Base-by-base conservation (phyloP, 2,329 filamentous ascomycete genomes). In the Trichophyton mentagrophytes region DNA sequence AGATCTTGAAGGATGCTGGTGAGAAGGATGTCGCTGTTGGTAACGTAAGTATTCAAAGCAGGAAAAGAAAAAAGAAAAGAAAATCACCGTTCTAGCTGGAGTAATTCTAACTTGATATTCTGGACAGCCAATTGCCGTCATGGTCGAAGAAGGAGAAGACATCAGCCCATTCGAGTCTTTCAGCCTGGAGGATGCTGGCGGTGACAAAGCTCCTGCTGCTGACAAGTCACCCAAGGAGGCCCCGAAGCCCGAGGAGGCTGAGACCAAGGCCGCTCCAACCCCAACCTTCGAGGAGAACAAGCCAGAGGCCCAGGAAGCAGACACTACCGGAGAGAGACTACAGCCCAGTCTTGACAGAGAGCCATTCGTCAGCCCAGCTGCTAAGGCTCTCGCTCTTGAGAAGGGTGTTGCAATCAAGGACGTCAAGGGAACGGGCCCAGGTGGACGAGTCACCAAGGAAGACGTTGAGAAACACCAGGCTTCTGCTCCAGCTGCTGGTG, bases 21-120 rank as follows among this genome's bases (percentile, higher is more conserved):
- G 87, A 87, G 76, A 99, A 97, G 82, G 93, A 99, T 74, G 80
- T 99, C 64, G 76, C 92, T 33, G 90, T 99, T 69, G 93, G 93
- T 75, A 93, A 88, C 77, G 93, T 99, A 84, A 79, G 90, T 85
- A 59, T 69, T 38, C 9, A 13, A 38, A 9, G 8, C 33, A 3
- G 2, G 22, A 22, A 22, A 33, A 33, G 4, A 2, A 22, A 51
- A 17, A 38, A 17, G 22, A 30, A 57, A 57, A 22, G 22, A 2
- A 13, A 17, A 22, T 47, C n/a, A 20, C 59, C 27, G 20, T 17
- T 27, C 62, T 59, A 62, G 0, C 11, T 7, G 22, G 22, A 3
- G 3, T 38, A 44, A 44, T 51, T 20, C n/a, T 30, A 25, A 38
- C 20, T 15, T 57, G 15, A 36, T 57, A 40, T 36, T 25, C 60